Evolutionary conservation across 495 filamentous ascomycete species (phyloP).

Genomic region (Baudoinia panamericana): DNA sequence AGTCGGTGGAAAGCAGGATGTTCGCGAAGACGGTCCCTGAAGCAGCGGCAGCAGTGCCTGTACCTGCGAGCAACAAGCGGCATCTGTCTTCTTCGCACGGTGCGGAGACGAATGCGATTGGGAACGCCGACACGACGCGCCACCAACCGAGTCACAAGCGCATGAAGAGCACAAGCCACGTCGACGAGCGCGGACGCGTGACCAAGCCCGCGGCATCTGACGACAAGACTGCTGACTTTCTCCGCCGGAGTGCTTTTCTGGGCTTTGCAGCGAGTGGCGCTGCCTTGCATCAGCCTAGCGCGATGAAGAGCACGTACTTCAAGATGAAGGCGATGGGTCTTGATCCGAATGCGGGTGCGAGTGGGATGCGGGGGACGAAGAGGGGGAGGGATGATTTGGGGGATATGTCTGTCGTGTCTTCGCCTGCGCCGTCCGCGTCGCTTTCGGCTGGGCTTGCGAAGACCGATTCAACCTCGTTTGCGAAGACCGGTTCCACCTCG

Average conservation of each 20-base stretch:
- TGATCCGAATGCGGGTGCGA: constrained; percentile 13
- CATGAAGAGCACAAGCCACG: constrained; percentile 15
- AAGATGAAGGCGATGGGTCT: constrained; percentile 34
- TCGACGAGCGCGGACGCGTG: constrained; percentile 13
- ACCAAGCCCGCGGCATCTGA: constrained; percentile 4
- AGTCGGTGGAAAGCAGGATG: constrained; percentile 3
- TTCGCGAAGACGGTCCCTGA: background rate
- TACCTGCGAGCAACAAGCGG: constrained; percentile 9
- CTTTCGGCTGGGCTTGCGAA: too few relatives aligned
- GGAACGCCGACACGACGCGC: constrained; percentile 1
- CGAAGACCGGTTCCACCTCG: background rate
- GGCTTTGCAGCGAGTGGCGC: constrained; percentile 1
- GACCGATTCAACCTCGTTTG: background rate
- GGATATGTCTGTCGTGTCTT: background rate
- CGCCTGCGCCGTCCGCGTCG: too few relatives aligned
- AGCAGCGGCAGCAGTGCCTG: too few relatives aligned
- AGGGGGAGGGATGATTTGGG: background rate
- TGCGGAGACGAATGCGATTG: too few relatives aligned
- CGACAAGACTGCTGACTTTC: constrained; percentile 6
- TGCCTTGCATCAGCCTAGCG: constrained; percentile 15
- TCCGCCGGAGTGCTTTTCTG: constrained; percentile 16
- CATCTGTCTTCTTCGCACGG: constrained; percentile 12
- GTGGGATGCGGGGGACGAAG: background rate
- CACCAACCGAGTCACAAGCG: constrained; percentile 7
- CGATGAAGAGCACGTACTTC: constrained; percentile 34